phyloP scores from a whole-genome alignment of 768 basidiomycete species.

The Pholiota conissans region DNA sequence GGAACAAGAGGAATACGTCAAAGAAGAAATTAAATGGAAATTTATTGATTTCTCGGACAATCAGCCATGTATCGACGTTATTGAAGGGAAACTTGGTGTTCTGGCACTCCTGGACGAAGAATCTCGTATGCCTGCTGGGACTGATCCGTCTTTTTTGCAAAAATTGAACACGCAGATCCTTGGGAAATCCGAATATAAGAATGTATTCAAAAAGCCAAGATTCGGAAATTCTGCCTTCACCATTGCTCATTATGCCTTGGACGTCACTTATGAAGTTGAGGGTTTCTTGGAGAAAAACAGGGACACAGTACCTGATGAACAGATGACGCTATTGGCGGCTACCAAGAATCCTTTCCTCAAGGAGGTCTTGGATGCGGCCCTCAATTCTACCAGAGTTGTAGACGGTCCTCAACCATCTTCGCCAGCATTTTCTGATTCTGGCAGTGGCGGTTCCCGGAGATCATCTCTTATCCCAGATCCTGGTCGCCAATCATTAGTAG shows the following conservation, averaged over 20 bases:
- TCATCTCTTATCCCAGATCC: slow-evolving; percentile 88
- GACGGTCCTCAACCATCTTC: slow-evolving; percentile 74
- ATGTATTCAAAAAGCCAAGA: slow-evolving; percentile 97
- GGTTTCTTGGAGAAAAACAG: slow-evolving; percentile 99
- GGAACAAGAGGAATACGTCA: slow-evolving; percentile 98
- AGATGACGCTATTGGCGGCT: slow-evolving; percentile 81
- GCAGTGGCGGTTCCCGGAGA: slow-evolving; percentile 74
- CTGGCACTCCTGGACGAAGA: slow-evolving; percentile 96
- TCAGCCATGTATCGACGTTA: slow-evolving; percentile 97
- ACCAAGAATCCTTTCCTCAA: slow-evolving; percentile 93
- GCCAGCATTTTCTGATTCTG: slow-evolving; percentile 77
- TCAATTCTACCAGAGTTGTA: slow-evolving; percentile 65
- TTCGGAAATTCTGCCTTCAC: slow-evolving; percentile 98
- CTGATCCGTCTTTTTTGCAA: slow-evolving; percentile 88
- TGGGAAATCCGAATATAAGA: slow-evolving; percentile 79
- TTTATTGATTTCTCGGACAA: slow-evolving; percentile 99
- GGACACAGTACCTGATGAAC: slow-evolving; percentile 98
- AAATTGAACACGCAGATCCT: slow-evolving; percentile 85
- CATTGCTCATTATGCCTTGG: slow-evolving; percentile 95
- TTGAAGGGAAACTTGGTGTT: slow-evolving; percentile 96
- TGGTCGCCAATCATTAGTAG: slow-evolving; percentile 72
- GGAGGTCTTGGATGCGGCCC: slow-evolving; percentile 90
- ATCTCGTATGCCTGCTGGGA: slow-evolving; percentile 92
- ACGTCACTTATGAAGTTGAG: slow-evolving; percentile 98
- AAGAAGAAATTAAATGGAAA: slow-evolving; percentile 99